These are phyloP conservation scores for Platanus orientalis DNA, from an alignment of 164 flowering plant genomes.

Conservation along the genomic window DNA sequence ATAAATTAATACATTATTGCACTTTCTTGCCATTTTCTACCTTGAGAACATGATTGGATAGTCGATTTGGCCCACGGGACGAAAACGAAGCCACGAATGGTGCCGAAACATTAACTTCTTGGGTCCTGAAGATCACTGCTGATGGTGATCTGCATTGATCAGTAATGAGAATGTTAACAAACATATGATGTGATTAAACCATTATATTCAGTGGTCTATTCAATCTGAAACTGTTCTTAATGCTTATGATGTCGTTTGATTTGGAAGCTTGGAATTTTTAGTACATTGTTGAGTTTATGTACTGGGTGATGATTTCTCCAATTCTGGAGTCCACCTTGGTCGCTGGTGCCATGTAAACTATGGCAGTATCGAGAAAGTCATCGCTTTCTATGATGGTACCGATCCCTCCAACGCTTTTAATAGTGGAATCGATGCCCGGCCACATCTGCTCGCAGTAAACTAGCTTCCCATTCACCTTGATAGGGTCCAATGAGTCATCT, in stretches of 20 bases:
- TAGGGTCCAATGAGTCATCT: not conserved
- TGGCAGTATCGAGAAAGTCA: constrained; percentile 40
- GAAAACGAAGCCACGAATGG: constrained; percentile 76
- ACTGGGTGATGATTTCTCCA: too few relatives aligned
- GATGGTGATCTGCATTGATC: constrained; percentile 38
- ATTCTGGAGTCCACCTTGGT: too few relatives aligned
- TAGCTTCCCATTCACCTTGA: too few relatives aligned
- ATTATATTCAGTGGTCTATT: too few relatives aligned
- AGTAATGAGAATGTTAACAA: not conserved
- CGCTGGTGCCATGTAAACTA: not conserved
- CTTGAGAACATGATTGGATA: constrained; percentile 49
- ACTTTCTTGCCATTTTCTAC: constrained; percentile 26
- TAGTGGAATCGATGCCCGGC: constrained; percentile 20
- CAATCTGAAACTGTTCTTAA: too few relatives aligned
- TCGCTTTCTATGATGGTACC: constrained; percentile 24
- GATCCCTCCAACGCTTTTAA: not conserved
- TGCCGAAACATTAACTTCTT: constrained; percentile 43
- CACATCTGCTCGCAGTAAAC: not conserved
- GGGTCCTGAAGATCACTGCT: constrained; percentile 47
- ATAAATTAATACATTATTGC: too few relatives aligned
- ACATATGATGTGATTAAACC: too few relatives aligned
- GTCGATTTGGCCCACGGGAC: constrained; percentile 68
- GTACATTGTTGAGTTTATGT: too few relatives aligned
- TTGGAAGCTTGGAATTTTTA: too few relatives aligned
- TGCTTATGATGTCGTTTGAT: too few relatives aligned